phyloP scores from a whole-genome alignment of 73 alveolate species.

The Tetrahymena malaccensis region DNA sequence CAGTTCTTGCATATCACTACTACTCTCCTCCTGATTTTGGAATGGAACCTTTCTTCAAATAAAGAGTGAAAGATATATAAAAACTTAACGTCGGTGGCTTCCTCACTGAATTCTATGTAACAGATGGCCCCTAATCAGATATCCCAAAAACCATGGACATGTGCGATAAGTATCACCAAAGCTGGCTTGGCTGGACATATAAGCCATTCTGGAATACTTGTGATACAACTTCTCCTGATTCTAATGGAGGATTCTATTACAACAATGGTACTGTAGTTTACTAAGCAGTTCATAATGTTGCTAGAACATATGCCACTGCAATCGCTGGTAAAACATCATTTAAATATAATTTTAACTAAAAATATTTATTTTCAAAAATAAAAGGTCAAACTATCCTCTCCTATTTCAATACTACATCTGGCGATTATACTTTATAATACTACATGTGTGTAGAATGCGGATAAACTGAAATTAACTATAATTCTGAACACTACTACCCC shows the following conservation, averaged over 20 bases:
- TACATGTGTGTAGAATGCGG: not conserved
- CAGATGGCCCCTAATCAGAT: conserved; percentile 5
- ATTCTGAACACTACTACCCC: not conserved
- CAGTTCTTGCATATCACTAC: conserved; percentile 7
- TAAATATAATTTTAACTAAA: too few relatives aligned
- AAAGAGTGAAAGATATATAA: conserved; percentile 21
- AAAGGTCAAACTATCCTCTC: not conserved
- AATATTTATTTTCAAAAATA: not conserved
- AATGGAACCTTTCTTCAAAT: not conserved
- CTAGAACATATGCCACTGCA: conserved; percentile 25
- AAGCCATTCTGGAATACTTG: not conserved
- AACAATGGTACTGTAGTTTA: conserved; percentile 10
- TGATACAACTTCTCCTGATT: not conserved
- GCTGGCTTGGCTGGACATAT: conserved; percentile 26
- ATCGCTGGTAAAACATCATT: not conserved
- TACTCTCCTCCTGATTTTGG: conserved; percentile 7
- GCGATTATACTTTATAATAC: not conserved
- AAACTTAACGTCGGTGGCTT: not conserved
- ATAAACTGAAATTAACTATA: conserved; percentile 7
- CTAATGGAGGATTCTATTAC: conserved; percentile 19
- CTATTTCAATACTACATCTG: not conserved
- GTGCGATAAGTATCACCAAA: conserved; percentile 17
- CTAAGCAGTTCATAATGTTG: not conserved
- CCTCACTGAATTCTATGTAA: conserved; percentile 23
- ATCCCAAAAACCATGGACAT: conserved; percentile 5